Evolutionary conservation across 2,329 filamentous ascomycete species (phyloP).

Genomic region (Emmonsia crescens): DNA sequence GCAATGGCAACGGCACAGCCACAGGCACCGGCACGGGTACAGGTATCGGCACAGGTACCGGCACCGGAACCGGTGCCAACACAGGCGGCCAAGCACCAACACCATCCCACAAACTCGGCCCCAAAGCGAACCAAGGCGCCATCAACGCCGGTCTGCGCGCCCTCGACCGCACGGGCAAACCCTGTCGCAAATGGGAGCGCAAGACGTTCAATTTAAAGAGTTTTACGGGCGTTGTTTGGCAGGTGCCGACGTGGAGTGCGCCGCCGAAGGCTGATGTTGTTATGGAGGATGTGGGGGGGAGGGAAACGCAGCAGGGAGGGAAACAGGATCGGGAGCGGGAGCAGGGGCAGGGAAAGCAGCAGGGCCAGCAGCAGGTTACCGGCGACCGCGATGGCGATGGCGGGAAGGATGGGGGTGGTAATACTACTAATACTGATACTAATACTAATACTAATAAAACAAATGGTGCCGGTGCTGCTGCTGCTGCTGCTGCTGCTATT

Average conservation of each 20-base stretch:
- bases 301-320: neutral
- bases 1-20: no score
- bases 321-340: neutral
- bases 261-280: slow-evolving; percentile 34
- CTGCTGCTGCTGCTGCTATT: neutral
- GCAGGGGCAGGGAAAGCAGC: no score
- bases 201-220: slow-evolving; percentile 77
- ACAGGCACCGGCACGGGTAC: slow-evolving; percentile 17
- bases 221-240: slow-evolving; percentile 81
- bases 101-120: slow-evolving; percentile 70
- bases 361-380: no score
- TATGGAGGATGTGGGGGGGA: neutral
- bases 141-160: slow-evolving; percentile 95
- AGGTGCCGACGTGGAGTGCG: slow-evolving; percentile 71
- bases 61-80: neutral
- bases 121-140: slow-evolving; percentile 91
- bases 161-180: slow-evolving; percentile 81
- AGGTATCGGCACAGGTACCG: neutral
- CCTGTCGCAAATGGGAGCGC: slow-evolving; percentile 83
- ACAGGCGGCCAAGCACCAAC: neutral
- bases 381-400: neutral
- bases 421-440: neutral
- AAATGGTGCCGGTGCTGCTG: neutral
- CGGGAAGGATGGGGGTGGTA: neutral
- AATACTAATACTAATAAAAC: neutral